Evolutionary conservation across 2,329 filamentous ascomycete species (phyloP), one percentile per base, ranked within the genome.

Genomic region (Geosmithia putterillii): DNA sequence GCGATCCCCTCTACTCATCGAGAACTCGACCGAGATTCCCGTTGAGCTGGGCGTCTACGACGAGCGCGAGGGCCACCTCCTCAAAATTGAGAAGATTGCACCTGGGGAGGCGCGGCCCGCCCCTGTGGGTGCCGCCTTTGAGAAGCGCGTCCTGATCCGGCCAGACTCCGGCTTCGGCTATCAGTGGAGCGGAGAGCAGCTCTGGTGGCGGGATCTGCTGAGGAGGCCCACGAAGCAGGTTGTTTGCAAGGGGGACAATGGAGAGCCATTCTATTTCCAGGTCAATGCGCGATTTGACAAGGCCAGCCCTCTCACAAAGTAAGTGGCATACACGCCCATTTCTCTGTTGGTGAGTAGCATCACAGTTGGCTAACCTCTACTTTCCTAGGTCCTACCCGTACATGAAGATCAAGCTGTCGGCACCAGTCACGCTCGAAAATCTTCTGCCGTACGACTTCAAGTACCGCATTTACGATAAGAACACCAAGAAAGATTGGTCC

Each of bases 391-490:
- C 82, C 47, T 98, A 98, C 57, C 92, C 92, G 0, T 92, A 92
- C 60, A 96, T 98, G 92, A 81, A 80, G 46, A 73, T 98, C 50
- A 86, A 89, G 51, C 74, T 98, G 3, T 94, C 87, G 20, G 90
- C 92, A 1, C 92, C 94, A 0, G 79, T 98, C 14, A 90, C 95
- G 41, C 74, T 98, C 4, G 90, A 98, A 60, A 98, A 98, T 51
- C 67, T 98, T 38, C 66, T 98, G 34, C 92, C 92, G 0, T 96
- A 92, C 57, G 92, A 98, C 62, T 98, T 98, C 77, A 96, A 98
- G 63, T 98, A 98, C 61, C 81, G 90, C 44, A 96, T 98, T 44
- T 98, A 96, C 57, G 92, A 98, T 67, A 95, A 94, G 67, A 94
- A 95, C 60, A 95, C 89, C 0, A 94, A 90, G 70, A 95, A 94